A percentile compares a stretch with the other conserved stretches of the same genome.
phyloP scores from a whole-genome alignment of 352 stramenopile species.

The Phytopythium vexans region DNA sequence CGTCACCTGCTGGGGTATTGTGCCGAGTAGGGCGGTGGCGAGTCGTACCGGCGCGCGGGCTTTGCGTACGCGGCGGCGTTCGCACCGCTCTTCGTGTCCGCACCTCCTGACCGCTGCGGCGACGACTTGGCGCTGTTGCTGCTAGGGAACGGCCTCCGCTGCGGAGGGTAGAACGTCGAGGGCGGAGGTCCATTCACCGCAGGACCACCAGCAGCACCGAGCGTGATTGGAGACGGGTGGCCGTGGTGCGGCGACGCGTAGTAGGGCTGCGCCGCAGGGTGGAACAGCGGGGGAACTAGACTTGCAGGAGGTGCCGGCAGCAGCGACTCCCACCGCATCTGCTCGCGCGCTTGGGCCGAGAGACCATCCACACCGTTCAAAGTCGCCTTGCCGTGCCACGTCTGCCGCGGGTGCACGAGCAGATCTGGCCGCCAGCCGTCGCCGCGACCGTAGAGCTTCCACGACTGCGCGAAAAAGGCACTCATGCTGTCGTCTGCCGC shows the following conservation, averaged over 20 bases:
- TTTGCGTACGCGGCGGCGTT: constrained; percentile 3
- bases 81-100: constrained; percentile 8
- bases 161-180: too few species aligned
- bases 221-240: constrained; percentile 7
- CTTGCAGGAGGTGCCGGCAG: constrained; percentile 12
- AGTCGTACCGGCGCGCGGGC: constrained; percentile 11
- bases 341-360: constrained; percentile 23
- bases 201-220: not conserved
- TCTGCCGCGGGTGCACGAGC: constrained; percentile 73
- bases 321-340: constrained; percentile 33
- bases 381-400: constrained; percentile 38
- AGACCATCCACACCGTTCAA: constrained; percentile 8
- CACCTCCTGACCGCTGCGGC: constrained; percentile 1
- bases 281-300: not conserved
- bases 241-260: constrained; percentile 17
- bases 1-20: constrained; percentile 9
- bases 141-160: constrained; percentile 1
- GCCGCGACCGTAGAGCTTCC: constrained; percentile 61
- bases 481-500: not conserved
- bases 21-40: constrained; percentile 9
- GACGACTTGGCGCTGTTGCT: constrained; percentile 6
- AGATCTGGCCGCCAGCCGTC: constrained; percentile 79
- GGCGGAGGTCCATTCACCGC: not conserved
- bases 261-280: constrained; percentile 24
- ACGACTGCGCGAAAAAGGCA: constrained; percentile 55